These are phyloP conservation scores for Alternaria sp. DNA, from an alignment of 2,329 filamentous ascomycete genomes.

Conservation along the genomic window DNA sequence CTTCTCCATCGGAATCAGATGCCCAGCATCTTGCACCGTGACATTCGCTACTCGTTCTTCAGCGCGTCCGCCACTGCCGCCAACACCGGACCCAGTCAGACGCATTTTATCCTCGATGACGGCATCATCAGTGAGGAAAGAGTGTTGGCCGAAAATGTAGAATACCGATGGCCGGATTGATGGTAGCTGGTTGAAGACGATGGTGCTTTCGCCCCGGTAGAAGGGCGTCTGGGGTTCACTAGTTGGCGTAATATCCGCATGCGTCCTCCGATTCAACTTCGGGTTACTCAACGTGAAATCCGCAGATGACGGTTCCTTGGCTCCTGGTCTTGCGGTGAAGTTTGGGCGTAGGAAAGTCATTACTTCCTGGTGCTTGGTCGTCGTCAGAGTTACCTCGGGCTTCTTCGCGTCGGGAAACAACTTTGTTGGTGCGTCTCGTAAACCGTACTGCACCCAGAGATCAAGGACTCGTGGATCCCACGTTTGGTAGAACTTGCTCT, in stretches of 20 bases:
- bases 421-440: constrained; percentile 74
- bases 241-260: constrained; percentile 50
- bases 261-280: constrained; percentile 48
- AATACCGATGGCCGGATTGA: constrained; percentile 69
- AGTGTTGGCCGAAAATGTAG: constrained; percentile 65
- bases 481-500: constrained; percentile 75
- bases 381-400: constrained; percentile 72
- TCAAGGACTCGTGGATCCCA: constrained; percentile 86
- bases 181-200: constrained; percentile 64
- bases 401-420: constrained; percentile 57
- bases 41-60: constrained; percentile 72
- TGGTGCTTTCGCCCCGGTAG: constrained; percentile 69
- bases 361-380: constrained; percentile 87
- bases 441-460: constrained; percentile 72
- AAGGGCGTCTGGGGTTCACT: constrained; percentile 57
- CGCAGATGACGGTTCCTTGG: constrained; percentile 53
- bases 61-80: constrained; percentile 70
- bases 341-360: constrained; percentile 75
- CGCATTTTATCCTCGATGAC: constrained; percentile 65
- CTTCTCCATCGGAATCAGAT: constrained; percentile 84
- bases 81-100: constrained; percentile 68
- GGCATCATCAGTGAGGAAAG: constrained; percentile 61
- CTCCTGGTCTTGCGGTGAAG: constrained; percentile 52
- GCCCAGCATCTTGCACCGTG: constrained; percentile 70
- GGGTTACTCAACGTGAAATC: constrained; percentile 37